A percentile compares a stretch with the other conserved stretches of the same genome.
Evolutionary conservation across 1,139 yeast species (phyloP).

Genomic region (Scheffersomyces quercinus): DNA sequence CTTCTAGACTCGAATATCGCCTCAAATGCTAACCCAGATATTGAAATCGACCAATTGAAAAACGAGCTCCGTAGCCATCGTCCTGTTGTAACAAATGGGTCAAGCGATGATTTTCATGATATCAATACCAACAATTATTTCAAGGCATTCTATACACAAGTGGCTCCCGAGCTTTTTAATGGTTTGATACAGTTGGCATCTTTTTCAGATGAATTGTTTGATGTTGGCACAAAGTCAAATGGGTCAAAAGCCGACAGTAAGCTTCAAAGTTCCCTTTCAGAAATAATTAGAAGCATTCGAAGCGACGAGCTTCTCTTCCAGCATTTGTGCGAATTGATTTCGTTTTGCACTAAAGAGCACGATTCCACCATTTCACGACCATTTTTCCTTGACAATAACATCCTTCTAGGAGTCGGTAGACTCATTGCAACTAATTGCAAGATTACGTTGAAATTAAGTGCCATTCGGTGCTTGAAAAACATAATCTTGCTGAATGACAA

Average conservation of each 20-base stretch:
- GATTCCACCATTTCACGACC: slow-evolving; percentile 55
- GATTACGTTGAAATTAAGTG: slow-evolving; percentile 62
- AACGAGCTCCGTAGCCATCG: slow-evolving; percentile 9
- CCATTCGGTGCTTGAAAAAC: slow-evolving; percentile 62
- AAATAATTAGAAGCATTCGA: slow-evolving; percentile 12
- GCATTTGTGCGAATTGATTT: slow-evolving; percentile 67
- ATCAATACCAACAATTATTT: slow-evolving; percentile 55
- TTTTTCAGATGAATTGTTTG: slow-evolving; percentile 7
- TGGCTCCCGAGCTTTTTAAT: slow-evolving; percentile 59
- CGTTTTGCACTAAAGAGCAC: slow-evolving; percentile 67
- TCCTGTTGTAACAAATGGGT: slow-evolving; percentile 1
- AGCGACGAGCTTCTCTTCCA: slow-evolving; percentile 51
- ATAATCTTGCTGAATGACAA: slow-evolving; percentile 63
- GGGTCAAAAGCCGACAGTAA: no score
- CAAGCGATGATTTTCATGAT: slow-evolving; percentile 30
- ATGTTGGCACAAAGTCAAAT: slow-evolving; percentile 1
- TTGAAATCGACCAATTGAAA: slow-evolving; percentile 14
- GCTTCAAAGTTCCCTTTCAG: neutral
- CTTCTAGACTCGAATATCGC: slow-evolving; percentile 62
- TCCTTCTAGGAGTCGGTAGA: slow-evolving; percentile 54
- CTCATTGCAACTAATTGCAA: slow-evolving; percentile 39
- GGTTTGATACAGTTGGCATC: slow-evolving; percentile 43
- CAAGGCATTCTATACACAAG: slow-evolving; percentile 58
- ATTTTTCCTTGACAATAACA: slow-evolving; percentile 58
- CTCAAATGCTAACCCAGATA: slow-evolving; percentile 10